A percentile compares a stretch with the other conserved stretches of the same genome.
phyloP scores from a whole-genome alignment of 2,329 filamentous ascomycete species.

The Ambrosiella cleistominuta region DNA sequence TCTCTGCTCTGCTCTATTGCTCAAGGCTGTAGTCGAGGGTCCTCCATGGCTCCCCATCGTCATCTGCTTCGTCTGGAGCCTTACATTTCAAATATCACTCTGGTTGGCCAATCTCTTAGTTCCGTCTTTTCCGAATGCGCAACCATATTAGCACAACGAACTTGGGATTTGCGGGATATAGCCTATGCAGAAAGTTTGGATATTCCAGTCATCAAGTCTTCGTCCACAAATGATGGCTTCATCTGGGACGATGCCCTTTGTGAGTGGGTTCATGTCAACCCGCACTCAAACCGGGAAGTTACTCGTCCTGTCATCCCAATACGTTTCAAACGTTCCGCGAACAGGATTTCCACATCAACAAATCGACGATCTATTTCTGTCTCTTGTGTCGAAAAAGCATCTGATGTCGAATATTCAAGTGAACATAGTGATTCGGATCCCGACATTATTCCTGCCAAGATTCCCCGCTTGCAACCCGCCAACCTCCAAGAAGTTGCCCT shows the following conservation, averaged over 20 bases:
- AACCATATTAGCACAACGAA: conserved; percentile 34
- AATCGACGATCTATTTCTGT: not conserved
- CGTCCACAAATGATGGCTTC: conserved; percentile 21
- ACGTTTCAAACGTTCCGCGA: not conserved
- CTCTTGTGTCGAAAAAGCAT: not conserved
- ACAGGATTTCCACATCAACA: not conserved
- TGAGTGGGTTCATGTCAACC: conserved; percentile 20
- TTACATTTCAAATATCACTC: conserved; percentile 21
- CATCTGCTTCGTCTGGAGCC: conserved; percentile 25
- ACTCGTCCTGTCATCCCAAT: not conserved
- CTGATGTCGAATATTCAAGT: not conserved
- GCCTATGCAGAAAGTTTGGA: conserved; percentile 32
- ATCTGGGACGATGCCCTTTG: conserved; percentile 26
- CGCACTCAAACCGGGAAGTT: not conserved
- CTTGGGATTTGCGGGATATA: conserved; percentile 34
- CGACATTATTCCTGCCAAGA: not conserved
- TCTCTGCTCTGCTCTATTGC: conserved; percentile 29
- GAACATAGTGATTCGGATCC: not conserved
- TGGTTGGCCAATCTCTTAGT: conserved; percentile 20
- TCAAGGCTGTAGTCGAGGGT: conserved; percentile 28
- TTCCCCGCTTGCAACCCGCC: not conserved
- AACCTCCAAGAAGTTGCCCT: not conserved
- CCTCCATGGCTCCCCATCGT: conserved; percentile 21
- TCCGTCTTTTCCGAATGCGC: conserved; percentile 29
- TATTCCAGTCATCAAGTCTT: not conserved